Evolutionary conservation across 2,329 filamentous ascomycete genomes (phyloP).

Genomic region (Botryotinia convoluta): DNA sequence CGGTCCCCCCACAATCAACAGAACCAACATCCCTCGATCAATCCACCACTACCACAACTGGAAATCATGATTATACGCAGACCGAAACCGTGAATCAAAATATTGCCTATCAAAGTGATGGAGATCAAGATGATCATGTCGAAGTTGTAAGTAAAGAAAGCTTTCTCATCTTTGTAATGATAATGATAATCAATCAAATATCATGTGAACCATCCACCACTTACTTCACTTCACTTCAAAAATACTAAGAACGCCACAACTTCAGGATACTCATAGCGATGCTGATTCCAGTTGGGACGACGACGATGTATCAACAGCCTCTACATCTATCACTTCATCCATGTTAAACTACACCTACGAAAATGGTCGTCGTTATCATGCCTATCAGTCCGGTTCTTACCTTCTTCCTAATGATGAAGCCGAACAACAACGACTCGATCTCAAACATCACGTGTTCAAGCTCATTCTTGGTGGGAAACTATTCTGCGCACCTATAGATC

Average conservation of each 20-base stretch:
- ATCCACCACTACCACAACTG: background rate
- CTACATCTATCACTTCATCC: conserved; percentile 33
- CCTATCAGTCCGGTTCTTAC: conserved; percentile 53
- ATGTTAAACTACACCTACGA: conserved; percentile 53
- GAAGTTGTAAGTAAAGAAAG: conserved; percentile 6
- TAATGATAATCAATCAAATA: background rate
- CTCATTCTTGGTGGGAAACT: conserved; percentile 36
- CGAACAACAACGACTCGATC: conserved; percentile 57
- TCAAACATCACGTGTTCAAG: conserved; percentile 43
- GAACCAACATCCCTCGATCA: background rate
- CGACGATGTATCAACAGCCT: background rate
- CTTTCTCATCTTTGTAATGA: background rate
- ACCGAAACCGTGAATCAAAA: background rate
- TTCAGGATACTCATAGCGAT: conserved; percentile 15
- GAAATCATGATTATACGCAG: background rate
- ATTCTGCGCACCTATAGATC: conserved; percentile 52
- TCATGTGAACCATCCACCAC: background rate
- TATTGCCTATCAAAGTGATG: background rate
- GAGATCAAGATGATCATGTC: conserved; percentile 8
- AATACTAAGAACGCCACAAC: background rate
- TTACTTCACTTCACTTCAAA: background rate
- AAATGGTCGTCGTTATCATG: conserved; percentile 59
- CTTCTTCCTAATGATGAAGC: conserved; percentile 59
- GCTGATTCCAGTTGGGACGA: conserved; percentile 13
- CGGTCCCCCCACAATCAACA: background rate